phyloP scores from a whole-genome alignment of 306 rosid species.

The Luffa aegyptiaca region DNA sequence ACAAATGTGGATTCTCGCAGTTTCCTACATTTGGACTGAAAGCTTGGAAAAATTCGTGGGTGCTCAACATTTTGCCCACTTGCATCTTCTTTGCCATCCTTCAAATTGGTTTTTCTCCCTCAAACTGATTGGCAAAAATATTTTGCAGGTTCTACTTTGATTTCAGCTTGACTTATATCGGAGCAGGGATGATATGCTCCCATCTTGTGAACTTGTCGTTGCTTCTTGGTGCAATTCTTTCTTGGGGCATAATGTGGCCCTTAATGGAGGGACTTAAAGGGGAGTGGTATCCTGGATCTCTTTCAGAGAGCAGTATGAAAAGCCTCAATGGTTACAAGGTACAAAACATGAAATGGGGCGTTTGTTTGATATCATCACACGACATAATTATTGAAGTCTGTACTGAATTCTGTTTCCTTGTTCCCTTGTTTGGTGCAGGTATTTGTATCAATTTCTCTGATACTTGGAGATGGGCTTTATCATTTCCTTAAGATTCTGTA shows the following conservation, averaged over 20 bases:
- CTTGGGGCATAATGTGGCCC: constrained; percentile 99
- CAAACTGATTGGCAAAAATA: constrained; percentile 15
- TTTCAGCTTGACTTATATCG: constrained; percentile 90
- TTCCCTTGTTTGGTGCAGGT: constrained; percentile 44
- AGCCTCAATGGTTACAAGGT: constrained; percentile 97
- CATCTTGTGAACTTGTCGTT: constrained; percentile 85
- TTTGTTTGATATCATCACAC: neutral
- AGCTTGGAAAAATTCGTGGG: constrained; percentile 82
- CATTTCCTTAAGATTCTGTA: constrained; percentile 73
- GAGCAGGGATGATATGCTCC: constrained; percentile 99
- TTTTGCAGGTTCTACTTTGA: constrained; percentile 89
- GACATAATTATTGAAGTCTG: neutral
- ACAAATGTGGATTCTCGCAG: constrained; percentile 69
- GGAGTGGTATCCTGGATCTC: constrained; percentile 73
- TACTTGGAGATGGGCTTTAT: constrained; percentile 95
- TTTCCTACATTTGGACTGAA: constrained; percentile 90
- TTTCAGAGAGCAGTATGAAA: constrained; percentile 84
- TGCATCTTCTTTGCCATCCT: neutral
- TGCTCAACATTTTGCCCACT: constrained; percentile 7
- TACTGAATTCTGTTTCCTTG: constrained; percentile 10
- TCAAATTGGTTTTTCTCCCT: constrained; percentile 4
- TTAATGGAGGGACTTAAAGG: constrained; percentile 72
- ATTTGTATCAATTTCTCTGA: constrained; percentile 76
- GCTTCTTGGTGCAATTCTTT: constrained; percentile 85
- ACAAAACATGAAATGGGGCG: neutral